These are phyloP conservation scores for Lathyrus oleraceus DNA, from an alignment of 306 rosid genomes.

Conservation along the genomic window DNA sequence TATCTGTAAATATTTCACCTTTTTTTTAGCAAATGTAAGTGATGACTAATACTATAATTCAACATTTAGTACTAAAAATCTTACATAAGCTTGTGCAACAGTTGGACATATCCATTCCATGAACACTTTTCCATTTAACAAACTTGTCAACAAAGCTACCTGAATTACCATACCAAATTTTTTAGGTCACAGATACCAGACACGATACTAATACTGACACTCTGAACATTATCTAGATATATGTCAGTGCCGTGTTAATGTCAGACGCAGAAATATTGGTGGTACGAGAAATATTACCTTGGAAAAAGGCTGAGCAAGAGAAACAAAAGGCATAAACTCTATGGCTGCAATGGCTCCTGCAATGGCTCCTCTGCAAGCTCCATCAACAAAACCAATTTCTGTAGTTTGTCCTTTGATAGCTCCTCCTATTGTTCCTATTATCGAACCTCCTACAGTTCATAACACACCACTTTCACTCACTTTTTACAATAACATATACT, in stretches of 20 bases:
- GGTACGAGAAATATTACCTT: conserved; percentile 22
- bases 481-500: neutral
- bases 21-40: neutral
- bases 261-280: neutral
- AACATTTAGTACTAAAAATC: neutral
- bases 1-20: conserved; percentile 29
- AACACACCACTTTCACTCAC: neutral
- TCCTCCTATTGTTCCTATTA: conserved; percentile 48
- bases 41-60: conserved; percentile 3
- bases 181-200: neutral
- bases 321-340: conserved; percentile 26
- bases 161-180: conserved; percentile 35
- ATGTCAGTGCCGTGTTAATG: neutral
- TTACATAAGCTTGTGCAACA: conserved; percentile 43
- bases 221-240: too few relatives aligned
- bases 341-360: conserved; percentile 54
- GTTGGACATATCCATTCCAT: conserved; percentile 49
- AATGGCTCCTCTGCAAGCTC: conserved; percentile 54
- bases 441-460: conserved; percentile 42
- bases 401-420: conserved; percentile 46
- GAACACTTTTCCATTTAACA: conserved; percentile 42
- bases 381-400: conserved; percentile 52
- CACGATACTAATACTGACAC: neutral
- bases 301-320: conserved; percentile 17
- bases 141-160: conserved; percentile 38